Conservation (phyloP, 2,329 filamentous ascomycete species). For the Apiospora rasikravindrae region DNA sequence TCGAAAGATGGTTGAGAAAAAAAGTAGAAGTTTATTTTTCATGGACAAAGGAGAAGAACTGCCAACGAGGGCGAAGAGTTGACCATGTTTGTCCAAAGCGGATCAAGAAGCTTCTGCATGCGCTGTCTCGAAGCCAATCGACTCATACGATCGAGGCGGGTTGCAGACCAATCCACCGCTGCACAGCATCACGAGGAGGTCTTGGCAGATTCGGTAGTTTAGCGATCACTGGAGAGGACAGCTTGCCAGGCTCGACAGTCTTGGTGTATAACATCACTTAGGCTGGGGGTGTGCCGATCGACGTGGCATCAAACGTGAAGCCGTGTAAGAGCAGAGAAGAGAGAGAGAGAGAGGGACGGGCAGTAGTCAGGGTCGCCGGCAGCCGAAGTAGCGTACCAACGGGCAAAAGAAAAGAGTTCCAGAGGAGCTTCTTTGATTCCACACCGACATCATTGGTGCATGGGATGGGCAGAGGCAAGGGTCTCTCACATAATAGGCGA, state of each 20-base stretch:
- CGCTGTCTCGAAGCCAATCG: background rate
- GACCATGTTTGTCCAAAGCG: background rate
- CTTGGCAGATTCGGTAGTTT: background rate
- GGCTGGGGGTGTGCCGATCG: background rate
- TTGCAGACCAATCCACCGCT: background rate
- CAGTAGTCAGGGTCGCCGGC: background rate
- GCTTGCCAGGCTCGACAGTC: background rate
- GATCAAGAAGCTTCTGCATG: background rate
- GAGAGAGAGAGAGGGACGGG: background rate
- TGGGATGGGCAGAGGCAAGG: background rate
- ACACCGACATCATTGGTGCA: slow-evolving; percentile 8
- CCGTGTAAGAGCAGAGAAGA: background rate
- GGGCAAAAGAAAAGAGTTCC: background rate
- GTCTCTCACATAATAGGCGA: background rate
- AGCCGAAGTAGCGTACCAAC: background rate
- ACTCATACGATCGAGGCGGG: background rate
- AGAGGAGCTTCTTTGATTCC: background rate
- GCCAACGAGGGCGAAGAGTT: background rate
- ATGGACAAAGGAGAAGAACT: background rate
- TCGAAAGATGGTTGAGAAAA: background rate
- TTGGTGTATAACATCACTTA: background rate
- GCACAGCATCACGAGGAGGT: background rate
- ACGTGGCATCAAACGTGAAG: background rate
- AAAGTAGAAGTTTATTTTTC: background rate
- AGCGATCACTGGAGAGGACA: background rate